Evolutionary conservation across 176 grass and related monocot genomes (phyloP), one percentile per base, ranked within the genome.

Genomic region (Carex cristatella): DNA sequence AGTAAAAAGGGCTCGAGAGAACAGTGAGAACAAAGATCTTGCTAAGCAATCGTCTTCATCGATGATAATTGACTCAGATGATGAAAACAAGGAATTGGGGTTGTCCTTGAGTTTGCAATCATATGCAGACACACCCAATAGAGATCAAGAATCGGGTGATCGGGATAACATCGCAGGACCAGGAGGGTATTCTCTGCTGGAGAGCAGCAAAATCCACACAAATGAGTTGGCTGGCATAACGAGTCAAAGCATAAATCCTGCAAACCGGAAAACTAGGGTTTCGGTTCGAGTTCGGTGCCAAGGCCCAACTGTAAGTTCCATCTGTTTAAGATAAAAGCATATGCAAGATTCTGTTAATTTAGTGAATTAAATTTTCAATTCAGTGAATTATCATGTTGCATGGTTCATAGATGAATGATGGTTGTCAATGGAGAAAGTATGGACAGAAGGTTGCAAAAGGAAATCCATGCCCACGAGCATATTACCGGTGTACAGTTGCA

Each of bases 261-360:
- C 87, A 81, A 99, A 93, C 83, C 86, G 96, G 70, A 99, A 99
- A 90, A 95, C 96, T 91, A 95, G 96, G 91, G 96, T 99, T 94
- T 99, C 96, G 6, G 93, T 99, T 14, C 89, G 96, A 79, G 96
- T 94, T 63, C 86, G 93, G 42, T 99, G 96, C 83, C 90, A 89
- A 88, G 96, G 96, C 59, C 93, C 90, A 61, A 99, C 96, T 19
- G 96, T 99, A 94, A 93, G 95, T 82, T 81, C 44, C 63, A 58
- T 77, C 35, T 56, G 18, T 78, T 13, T 46, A 38, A 33, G 65
- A 27, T 82, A 58, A 4, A 81, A 70, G 9, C 32, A 35, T 16
- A 9, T 73, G 33, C 15, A 15, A 60, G 64, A 76, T 76, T 23
- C 7, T 76, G 10, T 77, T 77, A 38, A 16, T 69, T 37, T 69